Evolutionary conservation across 192 early-diverging fungal genomes (phyloP), one percentile per base, ranked within the genome.

Genomic region (Coemansia sp.): DNA sequence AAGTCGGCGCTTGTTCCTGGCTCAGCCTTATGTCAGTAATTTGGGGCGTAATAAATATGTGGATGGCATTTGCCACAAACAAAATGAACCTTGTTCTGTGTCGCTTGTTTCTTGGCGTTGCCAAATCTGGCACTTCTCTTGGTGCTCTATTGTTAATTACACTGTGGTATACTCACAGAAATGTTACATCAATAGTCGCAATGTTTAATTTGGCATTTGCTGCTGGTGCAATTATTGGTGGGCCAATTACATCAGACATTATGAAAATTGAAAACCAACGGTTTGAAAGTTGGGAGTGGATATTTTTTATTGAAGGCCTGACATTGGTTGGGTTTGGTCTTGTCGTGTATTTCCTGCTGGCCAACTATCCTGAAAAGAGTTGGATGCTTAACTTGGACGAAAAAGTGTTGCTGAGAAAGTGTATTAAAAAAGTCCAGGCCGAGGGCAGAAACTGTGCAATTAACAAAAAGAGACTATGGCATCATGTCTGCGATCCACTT

Each of bases 41-140:
- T 23, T 79, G 76, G 76, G 71, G 76, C 13, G 12, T 69, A 13
- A 74, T 79, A 57, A 73, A 74, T 54, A 79, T 79, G 76, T 73
- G 76, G 54, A 73, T 73, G 71, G 68, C 71, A 14, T 73, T 74
- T 63, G 76, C 71, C 63, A 73, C 73, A 43, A 79, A 73, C 57
- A 39, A 56, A 27, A 68, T 60, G n/a, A 66, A 74, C 58, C 26
- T 79, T 53, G 63, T 79, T 27, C 22, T 70, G 2, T 73, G 70
- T 47, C 71, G 76, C 2, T 23, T 79, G 54, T 79, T 79, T 47
- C 54, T 79, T 32, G 76, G 76, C 9, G 76, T 71, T 1, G 70
- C 71, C 54, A 71, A 79, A 52, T 65, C 71, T 11, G 76, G 76
- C 18, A 67, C 71, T 22, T 64, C 76, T 2, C 71, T 71, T 1